A percentile compares a stretch with the other conserved stretches of the same genome.
Conservation (phyloP, 1,284 basidiomycete genomes). For the Leccinum griseonigrum region DNA sequence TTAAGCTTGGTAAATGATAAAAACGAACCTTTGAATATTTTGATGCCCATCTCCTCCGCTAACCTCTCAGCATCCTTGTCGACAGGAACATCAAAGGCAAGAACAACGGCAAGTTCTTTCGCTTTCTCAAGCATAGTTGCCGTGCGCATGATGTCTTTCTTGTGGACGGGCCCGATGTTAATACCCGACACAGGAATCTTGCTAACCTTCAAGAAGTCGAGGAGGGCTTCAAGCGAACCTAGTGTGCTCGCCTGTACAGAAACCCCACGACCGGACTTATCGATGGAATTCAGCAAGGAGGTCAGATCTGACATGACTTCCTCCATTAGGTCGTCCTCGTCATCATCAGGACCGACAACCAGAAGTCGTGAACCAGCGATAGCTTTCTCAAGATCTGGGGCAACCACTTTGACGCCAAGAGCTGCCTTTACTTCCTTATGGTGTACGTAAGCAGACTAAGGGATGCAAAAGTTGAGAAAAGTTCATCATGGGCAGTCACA, state of each 20-base stretch:
- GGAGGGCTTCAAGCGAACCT: conserved; percentile 94
- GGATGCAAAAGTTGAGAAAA: conserved; percentile 3
- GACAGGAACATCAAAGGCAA: conserved; percentile 95
- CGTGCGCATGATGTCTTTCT: conserved; percentile 92
- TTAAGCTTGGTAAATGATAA: background rate
- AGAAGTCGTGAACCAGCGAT: conserved; percentile 96
- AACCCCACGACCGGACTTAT: conserved; percentile 94
- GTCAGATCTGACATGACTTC: conserved; percentile 98
- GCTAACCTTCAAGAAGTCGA: conserved; percentile 93
- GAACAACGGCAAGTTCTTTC: conserved; percentile 92
- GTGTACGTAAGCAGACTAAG: conserved; percentile 92
- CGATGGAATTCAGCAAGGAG: conserved; percentile 85
- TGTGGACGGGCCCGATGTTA: conserved; percentile 98
- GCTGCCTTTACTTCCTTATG: conserved; percentile 99
- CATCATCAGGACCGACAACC: conserved; percentile 91
- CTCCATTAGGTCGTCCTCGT: conserved; percentile 92
- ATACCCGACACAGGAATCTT: conserved; percentile 98
- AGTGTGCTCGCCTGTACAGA: conserved; percentile 98
- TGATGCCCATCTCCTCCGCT: conserved; percentile 93
- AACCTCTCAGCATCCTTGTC: conserved; percentile 91
- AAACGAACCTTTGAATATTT: conserved; percentile 82
- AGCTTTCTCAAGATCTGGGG: conserved; percentile 97
- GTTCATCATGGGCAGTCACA: conserved; percentile 16
- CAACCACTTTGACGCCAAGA: conserved; percentile 95
- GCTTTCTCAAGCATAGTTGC: conserved; percentile 96